Evolutionary conservation across 495 filamentous ascomycete genomes (phyloP).

Genomic region (Podospora pseudocomata): DNA sequence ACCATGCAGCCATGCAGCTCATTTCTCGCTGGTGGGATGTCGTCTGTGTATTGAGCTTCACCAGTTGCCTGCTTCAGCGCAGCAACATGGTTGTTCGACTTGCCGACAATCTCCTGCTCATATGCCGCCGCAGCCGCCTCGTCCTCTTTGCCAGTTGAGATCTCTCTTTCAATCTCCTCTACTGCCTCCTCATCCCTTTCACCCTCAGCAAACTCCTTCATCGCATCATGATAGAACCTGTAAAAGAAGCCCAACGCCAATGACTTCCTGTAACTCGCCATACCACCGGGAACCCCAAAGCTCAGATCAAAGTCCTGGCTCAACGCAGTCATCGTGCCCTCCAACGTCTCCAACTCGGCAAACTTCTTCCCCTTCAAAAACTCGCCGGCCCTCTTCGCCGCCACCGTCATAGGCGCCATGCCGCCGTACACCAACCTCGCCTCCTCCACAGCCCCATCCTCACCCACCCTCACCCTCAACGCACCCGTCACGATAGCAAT

Average conservation of each 20-base stretch:
- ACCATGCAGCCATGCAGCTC: constrained; percentile 87
- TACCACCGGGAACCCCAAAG: constrained; percentile 88
- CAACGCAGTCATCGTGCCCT: constrained; percentile 81
- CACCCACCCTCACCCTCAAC: constrained; percentile 64
- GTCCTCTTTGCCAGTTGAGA: constrained; percentile 63
- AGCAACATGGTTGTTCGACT: constrained; percentile 78
- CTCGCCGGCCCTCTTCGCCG: constrained; percentile 68
- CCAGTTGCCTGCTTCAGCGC: constrained; percentile 92
- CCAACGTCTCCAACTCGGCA: constrained; percentile 74
- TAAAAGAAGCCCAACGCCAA: constrained; percentile 87
- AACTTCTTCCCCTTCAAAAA: constrained; percentile 75
- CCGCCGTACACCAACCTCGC: constrained; percentile 81
- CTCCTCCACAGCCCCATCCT: constrained; percentile 61
- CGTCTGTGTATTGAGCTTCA: constrained; percentile 94
- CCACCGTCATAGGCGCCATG: constrained; percentile 83
- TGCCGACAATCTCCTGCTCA: constrained; percentile 73
- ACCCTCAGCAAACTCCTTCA: constrained; percentile 42
- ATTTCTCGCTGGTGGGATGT: constrained; percentile 82
- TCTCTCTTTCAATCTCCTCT: constrained; percentile 61
- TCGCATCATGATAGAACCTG: constrained; percentile 72
- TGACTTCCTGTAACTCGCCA: constrained; percentile 92
- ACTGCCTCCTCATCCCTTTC: constrained; percentile 58
- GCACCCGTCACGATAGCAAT: constrained; percentile 93
- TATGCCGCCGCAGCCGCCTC: constrained; percentile 58
- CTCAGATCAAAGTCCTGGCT: constrained; percentile 81